phyloP scores from a whole-genome alignment of 805 yeast species.

The Komagataella pseudopastoris region DNA sequence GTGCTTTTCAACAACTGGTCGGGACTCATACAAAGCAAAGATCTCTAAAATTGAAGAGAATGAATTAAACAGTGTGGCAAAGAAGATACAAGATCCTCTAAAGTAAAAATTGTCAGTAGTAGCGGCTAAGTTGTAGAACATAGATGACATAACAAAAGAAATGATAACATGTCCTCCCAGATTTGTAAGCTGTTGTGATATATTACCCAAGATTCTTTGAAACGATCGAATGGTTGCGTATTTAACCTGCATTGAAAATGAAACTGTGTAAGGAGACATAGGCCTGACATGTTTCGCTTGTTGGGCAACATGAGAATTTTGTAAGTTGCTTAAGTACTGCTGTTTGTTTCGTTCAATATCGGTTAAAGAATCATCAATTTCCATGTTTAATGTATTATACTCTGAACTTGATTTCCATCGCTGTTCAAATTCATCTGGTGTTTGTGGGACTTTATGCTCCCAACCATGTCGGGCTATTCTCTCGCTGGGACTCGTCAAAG shows the following conservation, averaged over 20 bases:
- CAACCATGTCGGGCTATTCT: slow-evolving; percentile 28
- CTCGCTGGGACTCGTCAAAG: slow-evolving; percentile 36
- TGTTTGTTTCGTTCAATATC: slow-evolving; percentile 7
- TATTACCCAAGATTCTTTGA: slow-evolving; percentile 30
- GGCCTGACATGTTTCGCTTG: slow-evolving; percentile 29
- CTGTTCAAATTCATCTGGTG: slow-evolving; percentile 37
- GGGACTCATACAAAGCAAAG: slow-evolving; percentile 25
- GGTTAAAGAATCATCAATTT: slow-evolving; percentile 24
- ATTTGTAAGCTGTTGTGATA: slow-evolving; percentile 23
- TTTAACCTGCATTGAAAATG: slow-evolving; percentile 30
- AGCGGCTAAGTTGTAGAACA: slow-evolving; percentile 29
- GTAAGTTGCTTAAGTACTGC: slow-evolving; percentile 11
- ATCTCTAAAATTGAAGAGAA: slow-evolving; percentile 31
- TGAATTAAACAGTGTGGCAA: slow-evolving; percentile 27
- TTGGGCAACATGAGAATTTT: slow-evolving; percentile 17
- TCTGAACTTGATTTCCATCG: slow-evolving; percentile 35
- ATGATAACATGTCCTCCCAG: slow-evolving; percentile 27
- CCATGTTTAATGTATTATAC: slow-evolving; percentile 22
- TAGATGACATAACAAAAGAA: slow-evolving; percentile 34
- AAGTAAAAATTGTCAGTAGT: slow-evolving; percentile 28
- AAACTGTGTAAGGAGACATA: slow-evolving; percentile 31
- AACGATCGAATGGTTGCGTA: slow-evolving; percentile 28
- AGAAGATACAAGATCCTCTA: slow-evolving; percentile 23
- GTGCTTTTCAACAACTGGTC: slow-evolving; percentile 48
- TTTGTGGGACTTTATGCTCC: slow-evolving; percentile 35